A percentile compares a stretch with the other conserved stretches of the same genome.
Evolutionary conservation across 1,284 basidiomycete genomes (phyloP).

Genomic region (Rhodotorula sp.): DNA sequence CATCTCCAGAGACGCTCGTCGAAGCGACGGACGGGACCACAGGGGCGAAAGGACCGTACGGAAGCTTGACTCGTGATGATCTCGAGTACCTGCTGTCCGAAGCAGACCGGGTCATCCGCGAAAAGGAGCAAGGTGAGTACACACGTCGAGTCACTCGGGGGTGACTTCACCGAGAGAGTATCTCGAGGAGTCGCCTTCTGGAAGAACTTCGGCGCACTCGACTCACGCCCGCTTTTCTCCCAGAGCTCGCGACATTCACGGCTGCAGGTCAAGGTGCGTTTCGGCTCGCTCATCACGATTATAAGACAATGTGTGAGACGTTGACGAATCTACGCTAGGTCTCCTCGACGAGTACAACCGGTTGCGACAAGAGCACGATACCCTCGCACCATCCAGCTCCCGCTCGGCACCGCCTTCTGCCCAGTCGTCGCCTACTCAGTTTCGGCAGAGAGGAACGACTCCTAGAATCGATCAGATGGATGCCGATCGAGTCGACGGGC

Average conservation of each 20-base stretch:
- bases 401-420: too few relatives aligned
- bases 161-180: too few relatives aligned
- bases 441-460: too few relatives aligned
- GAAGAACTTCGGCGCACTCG: too few relatives aligned
- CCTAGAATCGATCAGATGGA: too few relatives aligned
- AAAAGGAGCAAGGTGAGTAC: slow-evolving; percentile 66
- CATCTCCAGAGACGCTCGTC: background rate
- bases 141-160: background rate
- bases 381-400: slow-evolving; percentile 38
- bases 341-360: slow-evolving; percentile 56
- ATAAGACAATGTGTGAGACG: slow-evolving; percentile 50
- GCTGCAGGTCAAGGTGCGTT: slow-evolving; percentile 19
- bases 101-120: slow-evolving; percentile 64
- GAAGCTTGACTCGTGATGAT: slow-evolving; percentile 65
- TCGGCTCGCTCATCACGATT: slow-evolving; percentile 57
- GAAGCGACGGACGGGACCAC: background rate
- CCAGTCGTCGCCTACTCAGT: too few relatives aligned
- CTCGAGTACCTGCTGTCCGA: slow-evolving; percentile 55
- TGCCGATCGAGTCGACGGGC: too few relatives aligned
- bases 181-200: too few relatives aligned
- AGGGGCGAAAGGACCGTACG: background rate
- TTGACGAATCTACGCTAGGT: slow-evolving; percentile 38
- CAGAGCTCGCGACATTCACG: slow-evolving; percentile 22
- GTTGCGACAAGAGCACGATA: slow-evolving; percentile 47
- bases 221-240: background rate